phyloP scores from a whole-genome alignment of 495 filamentous ascomycete genomes.

The Aspergillus egyptiacus region DNA sequence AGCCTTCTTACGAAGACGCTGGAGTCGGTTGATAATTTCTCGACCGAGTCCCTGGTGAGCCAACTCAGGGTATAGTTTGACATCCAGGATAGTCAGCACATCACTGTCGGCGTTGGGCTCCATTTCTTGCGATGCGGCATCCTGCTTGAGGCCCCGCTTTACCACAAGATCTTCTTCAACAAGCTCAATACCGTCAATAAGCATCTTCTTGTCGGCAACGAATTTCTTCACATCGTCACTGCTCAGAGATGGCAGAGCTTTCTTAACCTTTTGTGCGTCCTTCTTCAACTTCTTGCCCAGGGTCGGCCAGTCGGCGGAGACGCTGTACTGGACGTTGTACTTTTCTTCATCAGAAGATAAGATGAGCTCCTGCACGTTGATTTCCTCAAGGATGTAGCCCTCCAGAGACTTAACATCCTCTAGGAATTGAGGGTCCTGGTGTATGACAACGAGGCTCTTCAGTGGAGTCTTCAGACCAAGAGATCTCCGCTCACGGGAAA shows the following conservation, averaged over 20 bases:
- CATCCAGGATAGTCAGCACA: slow-evolving; percentile 77
- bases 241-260: slow-evolving; percentile 73
- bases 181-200: slow-evolving; percentile 78
- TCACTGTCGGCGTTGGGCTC: slow-evolving; percentile 83
- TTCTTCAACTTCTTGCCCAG: slow-evolving; percentile 97
- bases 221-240: slow-evolving; percentile 74
- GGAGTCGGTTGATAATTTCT: slow-evolving; percentile 79
- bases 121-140: slow-evolving; percentile 58
- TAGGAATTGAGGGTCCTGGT: slow-evolving; percentile 74
- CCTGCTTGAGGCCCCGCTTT: slow-evolving; percentile 68
- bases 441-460: slow-evolving; percentile 85
- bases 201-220: slow-evolving; percentile 60
- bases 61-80: slow-evolving; percentile 64
- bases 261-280: slow-evolving; percentile 83
- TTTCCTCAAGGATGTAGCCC: slow-evolving; percentile 79
- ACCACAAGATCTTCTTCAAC: slow-evolving; percentile 78
- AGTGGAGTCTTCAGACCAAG: slow-evolving; percentile 86
- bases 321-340: slow-evolving; percentile 87
- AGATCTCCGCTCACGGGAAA: slow-evolving; percentile 76
- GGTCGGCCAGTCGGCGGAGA: slow-evolving; percentile 83
- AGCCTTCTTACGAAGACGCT: slow-evolving; percentile 75
- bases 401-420: slow-evolving; percentile 81
- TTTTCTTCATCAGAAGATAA: slow-evolving; percentile 80
- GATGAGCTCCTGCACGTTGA: slow-evolving; percentile 83
- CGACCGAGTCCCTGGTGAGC: slow-evolving; percentile 69